A percentile compares a stretch with the other conserved stretches of the same genome.
These are phyloP conservation scores for Pseudogymnoascus sp. DNA, from an alignment of 2,329 filamentous ascomycete genomes.

Conservation along the genomic window DNA sequence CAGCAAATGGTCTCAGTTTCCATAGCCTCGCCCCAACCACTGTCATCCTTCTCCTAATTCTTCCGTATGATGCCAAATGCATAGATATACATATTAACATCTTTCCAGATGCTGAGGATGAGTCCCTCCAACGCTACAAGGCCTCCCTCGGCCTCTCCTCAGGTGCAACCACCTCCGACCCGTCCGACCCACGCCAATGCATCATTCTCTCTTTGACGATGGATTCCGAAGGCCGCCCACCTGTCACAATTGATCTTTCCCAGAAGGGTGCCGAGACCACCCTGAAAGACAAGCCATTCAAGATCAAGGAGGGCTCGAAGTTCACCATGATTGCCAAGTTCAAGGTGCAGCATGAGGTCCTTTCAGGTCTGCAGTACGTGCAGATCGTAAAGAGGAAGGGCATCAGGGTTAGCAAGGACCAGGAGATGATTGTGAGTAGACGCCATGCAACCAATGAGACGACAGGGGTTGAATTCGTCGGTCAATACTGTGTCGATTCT, in stretches of 20 bases:
- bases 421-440: slow-evolving; percentile 89
- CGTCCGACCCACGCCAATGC: slow-evolving; percentile 78
- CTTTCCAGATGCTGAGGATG: slow-evolving; percentile 56
- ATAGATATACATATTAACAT: not conserved
- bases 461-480: not conserved
- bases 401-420: slow-evolving; percentile 80
- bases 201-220: slow-evolving; percentile 89
- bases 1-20: not conserved
- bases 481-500: not conserved
- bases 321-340: slow-evolving; percentile 95
- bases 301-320: slow-evolving; percentile 87
- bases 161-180: slow-evolving; percentile 63
- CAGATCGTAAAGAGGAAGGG: slow-evolving; percentile 89
- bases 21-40: no score
- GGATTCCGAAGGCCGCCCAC: slow-evolving; percentile 70
- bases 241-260: slow-evolving; percentile 84
- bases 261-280: slow-evolving; percentile 61
- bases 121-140: slow-evolving; percentile 96
- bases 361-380: slow-evolving; percentile 91
- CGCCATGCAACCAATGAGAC: not conserved
- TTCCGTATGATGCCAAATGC: not conserved
- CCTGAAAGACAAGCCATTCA: slow-evolving; percentile 89
- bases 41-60: not conserved
- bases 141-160: slow-evolving; percentile 80
- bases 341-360: slow-evolving; percentile 93